phyloP scores from a whole-genome alignment of 2,329 filamentous ascomycete species.

The Ophiocordyceps polyrhachis-furcata region DNA sequence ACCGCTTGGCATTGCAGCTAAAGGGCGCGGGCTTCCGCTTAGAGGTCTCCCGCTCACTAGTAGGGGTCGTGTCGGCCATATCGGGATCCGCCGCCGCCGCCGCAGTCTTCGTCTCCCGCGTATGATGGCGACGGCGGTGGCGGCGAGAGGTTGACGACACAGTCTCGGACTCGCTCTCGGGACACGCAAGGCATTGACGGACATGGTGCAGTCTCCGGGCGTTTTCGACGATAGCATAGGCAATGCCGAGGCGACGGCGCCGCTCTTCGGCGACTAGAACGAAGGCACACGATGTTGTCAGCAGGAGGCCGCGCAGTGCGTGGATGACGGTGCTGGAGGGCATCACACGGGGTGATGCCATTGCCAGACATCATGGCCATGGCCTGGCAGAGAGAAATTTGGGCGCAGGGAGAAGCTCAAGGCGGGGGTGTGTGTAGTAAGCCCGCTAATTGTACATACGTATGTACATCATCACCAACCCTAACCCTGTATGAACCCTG shows the following conservation, averaged over 20 bases:
- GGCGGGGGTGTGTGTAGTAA: too few species aligned
- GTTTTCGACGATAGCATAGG: slow-evolving; percentile 31
- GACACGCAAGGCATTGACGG: neutral
- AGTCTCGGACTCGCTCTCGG: too few species aligned
- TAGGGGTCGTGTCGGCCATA: neutral
- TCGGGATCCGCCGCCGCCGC: neutral
- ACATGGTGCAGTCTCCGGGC: slow-evolving; percentile 25
- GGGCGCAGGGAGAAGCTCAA: too few species aligned
- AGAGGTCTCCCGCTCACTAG: neutral
- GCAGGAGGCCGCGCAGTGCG: slow-evolving; percentile 33
- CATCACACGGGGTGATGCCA: slow-evolving; percentile 26
- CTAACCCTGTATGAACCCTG: too few species aligned
- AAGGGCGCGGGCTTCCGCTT: too few species aligned
- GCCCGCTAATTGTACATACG: too few species aligned
- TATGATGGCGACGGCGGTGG: slow-evolving; percentile 11
- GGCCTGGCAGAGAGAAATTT: too few species aligned
- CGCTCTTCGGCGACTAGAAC: slow-evolving; percentile 36
- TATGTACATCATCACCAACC: too few species aligned
- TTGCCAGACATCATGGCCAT: neutral
- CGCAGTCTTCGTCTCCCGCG: neutral
- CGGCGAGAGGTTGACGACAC: slow-evolving; percentile 8
- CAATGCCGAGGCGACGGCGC: slow-evolving; percentile 32
- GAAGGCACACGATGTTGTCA: slow-evolving; percentile 39
- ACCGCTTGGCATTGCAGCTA: too few species aligned
- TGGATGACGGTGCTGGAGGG: slow-evolving; percentile 36